A percentile compares a stretch with the other conserved stretches of the same genome.
phyloP scores from a whole-genome alignment of 495 filamentous ascomycete species.

The Geopyxis carbonaria region DNA sequence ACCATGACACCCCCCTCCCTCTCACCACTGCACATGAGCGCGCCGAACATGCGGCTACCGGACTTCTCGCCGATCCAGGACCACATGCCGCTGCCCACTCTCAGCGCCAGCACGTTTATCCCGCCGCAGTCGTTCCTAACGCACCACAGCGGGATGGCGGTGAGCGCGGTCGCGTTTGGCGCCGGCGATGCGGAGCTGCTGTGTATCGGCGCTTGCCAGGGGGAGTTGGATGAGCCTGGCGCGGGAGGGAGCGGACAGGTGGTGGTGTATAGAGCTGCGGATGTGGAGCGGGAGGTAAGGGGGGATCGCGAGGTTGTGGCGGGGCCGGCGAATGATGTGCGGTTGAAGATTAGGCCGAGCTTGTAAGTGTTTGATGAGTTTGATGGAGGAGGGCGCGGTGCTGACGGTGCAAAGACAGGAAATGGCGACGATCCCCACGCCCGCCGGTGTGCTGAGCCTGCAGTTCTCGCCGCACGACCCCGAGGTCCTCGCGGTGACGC shows the following conservation, averaged over 20 bases:
- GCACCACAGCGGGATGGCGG: not conserved
- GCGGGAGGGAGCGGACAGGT: not conserved
- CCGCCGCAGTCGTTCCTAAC: slow-evolving; percentile 7
- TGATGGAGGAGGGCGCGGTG: no score
- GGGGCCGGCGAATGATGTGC: slow-evolving; percentile 1
- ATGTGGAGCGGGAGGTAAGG: slow-evolving; percentile 7
- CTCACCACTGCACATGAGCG: slow-evolving; percentile 6
- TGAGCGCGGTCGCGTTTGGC: slow-evolving; percentile 1
- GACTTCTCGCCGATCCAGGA: slow-evolving; percentile 7
- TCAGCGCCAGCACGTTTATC: slow-evolving; percentile 2
- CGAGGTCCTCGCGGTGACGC: slow-evolving; percentile 1
- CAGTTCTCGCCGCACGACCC: slow-evolving; percentile 3
- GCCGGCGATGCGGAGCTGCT: slow-evolving; percentile 1
- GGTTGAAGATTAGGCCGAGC: slow-evolving; percentile 6
- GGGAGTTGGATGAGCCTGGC: slow-evolving; percentile 1
- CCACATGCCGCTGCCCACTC: slow-evolving; percentile 7
- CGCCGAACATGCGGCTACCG: slow-evolving; percentile 6
- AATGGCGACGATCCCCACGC: slow-evolving; percentile 2
- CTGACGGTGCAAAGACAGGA: not conserved
- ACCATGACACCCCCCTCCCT: slow-evolving; percentile 4
- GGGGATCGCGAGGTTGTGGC: slow-evolving; percentile 6
- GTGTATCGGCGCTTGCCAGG: not conserved
- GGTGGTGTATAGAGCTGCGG: slow-evolving; percentile 1
- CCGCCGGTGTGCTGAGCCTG: slow-evolving; percentile 1
- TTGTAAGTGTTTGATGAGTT: not conserved